phyloP scores from a whole-genome alignment of 805 yeast species.

The Yamadazyma phyllophila region DNA sequence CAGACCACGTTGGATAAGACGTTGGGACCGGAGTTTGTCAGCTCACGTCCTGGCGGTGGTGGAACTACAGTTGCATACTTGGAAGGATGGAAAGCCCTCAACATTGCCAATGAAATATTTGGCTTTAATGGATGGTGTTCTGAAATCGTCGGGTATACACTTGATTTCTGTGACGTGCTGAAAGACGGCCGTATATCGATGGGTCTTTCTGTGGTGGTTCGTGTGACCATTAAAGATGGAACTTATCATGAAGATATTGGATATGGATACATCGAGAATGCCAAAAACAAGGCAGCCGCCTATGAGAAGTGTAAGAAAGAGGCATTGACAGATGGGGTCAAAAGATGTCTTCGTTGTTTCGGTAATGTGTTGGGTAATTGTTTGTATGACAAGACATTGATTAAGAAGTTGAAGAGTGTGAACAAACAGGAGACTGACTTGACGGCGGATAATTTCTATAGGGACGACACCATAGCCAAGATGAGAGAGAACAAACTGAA shows the following conservation, averaged over 20 bases:
- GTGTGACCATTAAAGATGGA: constrained; percentile 77
- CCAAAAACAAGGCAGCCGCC: constrained; percentile 67
- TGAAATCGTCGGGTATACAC: constrained; percentile 60
- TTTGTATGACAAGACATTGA: constrained; percentile 70
- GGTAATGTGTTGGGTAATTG: constrained; percentile 83
- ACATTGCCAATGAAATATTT: constrained; percentile 75
- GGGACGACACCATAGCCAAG: constrained; percentile 23
- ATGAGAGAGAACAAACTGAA: constrained; percentile 8
- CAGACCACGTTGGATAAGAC: constrained; percentile 34
- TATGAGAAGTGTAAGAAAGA: constrained; percentile 80
- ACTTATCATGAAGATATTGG: constrained; percentile 80
- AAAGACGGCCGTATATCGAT: constrained; percentile 52
- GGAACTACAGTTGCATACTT: constrained; percentile 66
- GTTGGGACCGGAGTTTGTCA: constrained; percentile 75
- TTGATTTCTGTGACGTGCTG: constrained; percentile 68
- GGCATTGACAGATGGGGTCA: constrained; percentile 81
- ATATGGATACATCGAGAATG: constrained; percentile 69
- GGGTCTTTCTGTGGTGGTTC: constrained; percentile 69
- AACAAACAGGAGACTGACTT: constrained; percentile 18
- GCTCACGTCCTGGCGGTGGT: constrained; percentile 74
- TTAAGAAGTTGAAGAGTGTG: constrained; percentile 49
- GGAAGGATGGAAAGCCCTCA: constrained; percentile 83
- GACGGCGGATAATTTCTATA: constrained; percentile 30
- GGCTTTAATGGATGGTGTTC: constrained; percentile 85
- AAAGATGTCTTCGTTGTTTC: constrained; percentile 74